Percentiles rank a stretch among this genome's conserved stretches.
Conservation (phyloP, 2,329 filamentous ascomycete species). For the Arachnomyces sp. region DNA sequence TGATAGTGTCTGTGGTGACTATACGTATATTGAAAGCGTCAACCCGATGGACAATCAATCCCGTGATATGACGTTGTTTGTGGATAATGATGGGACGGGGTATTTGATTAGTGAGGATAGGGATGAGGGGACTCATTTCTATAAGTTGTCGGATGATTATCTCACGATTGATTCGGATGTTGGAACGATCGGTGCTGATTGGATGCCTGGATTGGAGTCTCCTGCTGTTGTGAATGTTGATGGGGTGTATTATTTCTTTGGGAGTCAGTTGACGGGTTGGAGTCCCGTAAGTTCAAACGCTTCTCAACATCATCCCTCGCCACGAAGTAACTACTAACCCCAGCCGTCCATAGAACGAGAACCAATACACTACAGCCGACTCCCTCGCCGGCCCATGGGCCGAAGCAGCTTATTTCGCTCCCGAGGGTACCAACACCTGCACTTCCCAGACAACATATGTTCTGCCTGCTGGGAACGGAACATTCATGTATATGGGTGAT, state of each 20-base stretch:
- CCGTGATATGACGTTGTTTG: conserved; percentile 51
- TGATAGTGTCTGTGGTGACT: conserved; percentile 52
- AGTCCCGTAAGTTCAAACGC: conserved; percentile 26
- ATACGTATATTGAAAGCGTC: conserved; percentile 42
- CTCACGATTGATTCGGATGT: conserved; percentile 42
- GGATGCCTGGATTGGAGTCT: conserved; percentile 47
- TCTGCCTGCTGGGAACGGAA: conserved; percentile 35
- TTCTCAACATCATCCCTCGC: no score
- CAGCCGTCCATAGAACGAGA: conserved; percentile 43
- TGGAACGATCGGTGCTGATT: conserved; percentile 33
- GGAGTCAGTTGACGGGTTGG: conserved; percentile 50
- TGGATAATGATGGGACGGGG: conserved; percentile 51
- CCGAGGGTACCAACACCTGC: conserved; percentile 50
- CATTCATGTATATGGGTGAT: conserved; percentile 50
- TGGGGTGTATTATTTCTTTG: conserved; percentile 58
- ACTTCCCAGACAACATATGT: conserved; percentile 54
- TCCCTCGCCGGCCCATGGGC: conserved; percentile 54
- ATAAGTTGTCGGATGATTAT: conserved; percentile 50
- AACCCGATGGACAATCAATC: conserved; percentile 44
- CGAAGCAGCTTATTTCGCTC: conserved; percentile 51
- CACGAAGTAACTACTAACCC: no score
- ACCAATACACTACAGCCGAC: conserved; percentile 53
- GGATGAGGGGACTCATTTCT: conserved; percentile 50
- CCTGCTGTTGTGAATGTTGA: conserved; percentile 56
- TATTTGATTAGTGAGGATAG: conserved; percentile 57